Evolutionary conservation across 495 filamentous ascomycete genomes (phyloP), one percentile per base, ranked within the genome.

Genomic region (Neurospora africana): DNA sequence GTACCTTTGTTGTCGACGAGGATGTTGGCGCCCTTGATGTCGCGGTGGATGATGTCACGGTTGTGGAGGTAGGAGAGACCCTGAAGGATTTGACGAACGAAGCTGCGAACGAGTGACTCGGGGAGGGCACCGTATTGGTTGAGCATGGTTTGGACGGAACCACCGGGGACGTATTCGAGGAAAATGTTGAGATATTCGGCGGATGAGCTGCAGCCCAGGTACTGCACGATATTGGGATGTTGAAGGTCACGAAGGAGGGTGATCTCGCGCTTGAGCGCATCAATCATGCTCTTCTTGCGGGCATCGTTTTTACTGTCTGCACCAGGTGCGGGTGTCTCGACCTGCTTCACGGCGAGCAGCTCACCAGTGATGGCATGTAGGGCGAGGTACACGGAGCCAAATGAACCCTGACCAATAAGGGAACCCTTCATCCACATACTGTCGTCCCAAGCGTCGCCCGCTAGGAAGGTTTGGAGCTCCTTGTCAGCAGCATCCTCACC

Each of bases 351-450:
- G 47, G 95, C 95, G 86, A 99, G 94, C 47, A 99, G 90, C 79
- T 97, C 96, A 76, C 94, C 95, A 35, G 96, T 99, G 71, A 99
- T 91, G 70, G 95, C 91, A 77, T 98, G 97, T n/a, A 99, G 86
- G 70, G 95, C 96, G 44, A 99, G 86, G 83, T 94, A 99, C 68
- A 99, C 95, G 75, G 92, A 94, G 76, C 95, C 95, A 77, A 99
- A 99, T 65, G 93, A 97, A 72, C 95, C 95, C 80, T 97, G 93
- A 65, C 95, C 95, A 76, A 99, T 99, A 68, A 98, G 83, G 17
- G 94, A 93, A 77, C 95, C 95, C 82, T 98, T 97, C 93, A 99
- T 99, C 94, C 97, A 99, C 78, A 95, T 93, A 82, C 93, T 90
- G 53, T 95, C 92, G 72, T 96, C 93, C 88, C 95, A 98, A 36